These are phyloP conservation scores for Diutina mesorugosa DNA, from an alignment of 1,139 yeast genomes.

Conservation along the genomic window DNA sequence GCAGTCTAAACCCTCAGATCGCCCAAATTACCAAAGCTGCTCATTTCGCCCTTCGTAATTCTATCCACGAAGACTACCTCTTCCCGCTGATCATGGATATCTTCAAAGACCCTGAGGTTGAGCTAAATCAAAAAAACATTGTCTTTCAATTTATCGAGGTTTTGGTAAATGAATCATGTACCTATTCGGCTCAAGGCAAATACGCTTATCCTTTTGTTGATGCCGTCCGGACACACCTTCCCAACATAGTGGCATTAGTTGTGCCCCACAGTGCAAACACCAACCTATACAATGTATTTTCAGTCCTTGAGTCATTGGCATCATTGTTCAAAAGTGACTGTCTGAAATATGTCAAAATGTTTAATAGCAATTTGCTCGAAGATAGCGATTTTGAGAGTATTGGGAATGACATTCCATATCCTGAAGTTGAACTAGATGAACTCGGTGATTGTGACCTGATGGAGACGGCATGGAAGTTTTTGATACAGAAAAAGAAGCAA, in stretches of 20 bases:
- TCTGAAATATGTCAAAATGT: constrained; percentile 14
- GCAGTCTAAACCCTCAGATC: constrained; percentile 49
- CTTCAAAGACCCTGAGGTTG: constrained; percentile 33
- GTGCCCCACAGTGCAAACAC: constrained; percentile 36
- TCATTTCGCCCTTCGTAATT: constrained; percentile 44
- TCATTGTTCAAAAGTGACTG: constrained; percentile 20
- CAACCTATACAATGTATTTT: constrained; percentile 34
- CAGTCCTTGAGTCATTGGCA: constrained; percentile 26
- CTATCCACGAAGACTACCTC: constrained; percentile 58
- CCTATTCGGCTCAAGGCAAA: constrained; percentile 20
- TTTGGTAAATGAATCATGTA: constrained; percentile 27
- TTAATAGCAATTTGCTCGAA: constrained; percentile 17
- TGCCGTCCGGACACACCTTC: constrained; percentile 26
- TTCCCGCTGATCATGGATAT: constrained; percentile 60
- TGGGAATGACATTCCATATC: constrained; percentile 20
- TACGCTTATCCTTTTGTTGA: constrained; percentile 34
- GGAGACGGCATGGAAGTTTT: constrained; percentile 33
- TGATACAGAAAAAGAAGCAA: constrained; percentile 33
- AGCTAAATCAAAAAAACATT: constrained; percentile 52
- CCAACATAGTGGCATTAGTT: constrained; percentile 35
- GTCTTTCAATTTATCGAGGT: constrained; percentile 60
- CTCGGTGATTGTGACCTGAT: constrained; percentile 16
- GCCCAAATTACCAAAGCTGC: constrained; percentile 43
- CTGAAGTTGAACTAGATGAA: constrained; percentile 15
- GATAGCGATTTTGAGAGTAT: constrained; percentile 23